Evolutionary conservation across 768 basidiomycete genomes (phyloP), one percentile per base, ranked within the genome.

Genomic region (Podaxis pistillaris): DNA sequence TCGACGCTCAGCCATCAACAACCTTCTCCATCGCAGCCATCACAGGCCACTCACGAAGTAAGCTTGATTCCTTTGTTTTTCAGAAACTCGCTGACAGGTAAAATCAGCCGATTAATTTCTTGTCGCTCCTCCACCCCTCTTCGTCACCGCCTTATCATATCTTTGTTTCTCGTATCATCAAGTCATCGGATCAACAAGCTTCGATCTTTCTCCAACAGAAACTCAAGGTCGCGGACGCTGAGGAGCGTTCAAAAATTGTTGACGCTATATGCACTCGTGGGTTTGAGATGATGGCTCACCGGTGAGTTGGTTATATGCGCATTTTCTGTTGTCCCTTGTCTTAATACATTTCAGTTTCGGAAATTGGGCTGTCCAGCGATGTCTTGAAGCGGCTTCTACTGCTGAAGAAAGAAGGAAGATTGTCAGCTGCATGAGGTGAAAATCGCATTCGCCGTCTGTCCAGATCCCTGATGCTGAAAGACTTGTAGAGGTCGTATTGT

Each of bases 251-350:
- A 4, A 93, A 91, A 73, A 94, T 94, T 50, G 88, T 94, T 15
- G 91, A 93, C 68, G 93, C 93, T 52, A 94, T 94, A 61, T 92
- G 91, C 64, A 81, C 86, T 44, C 83, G 87, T 12, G 92, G 93
- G 1, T 91, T 90, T 65, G 93, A 94, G 72, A 94, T 94, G 93
- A 94, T 94, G 93, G 92, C 91, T 62, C 89, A 93, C 71, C 81
- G 91, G 89, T 89, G 70, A 40, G 74, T 66, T 28, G 12, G 53
- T 56, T 38, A 13, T 44, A 50, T 40, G 6, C 17, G 19, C 19
- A 65, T 56, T 38, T 5, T 30, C 28, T 28, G 3, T 51, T 64
- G 55, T 65, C 49, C 17, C 17, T 54, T 41, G 38, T 37, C n/a
- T 51, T 60, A 53, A 64, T 46, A 38, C 56, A 52, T 54, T 33